Conservation (phyloP, 1,284 basidiomycete species). For the Fistulinella cinereoalba region DNA sequence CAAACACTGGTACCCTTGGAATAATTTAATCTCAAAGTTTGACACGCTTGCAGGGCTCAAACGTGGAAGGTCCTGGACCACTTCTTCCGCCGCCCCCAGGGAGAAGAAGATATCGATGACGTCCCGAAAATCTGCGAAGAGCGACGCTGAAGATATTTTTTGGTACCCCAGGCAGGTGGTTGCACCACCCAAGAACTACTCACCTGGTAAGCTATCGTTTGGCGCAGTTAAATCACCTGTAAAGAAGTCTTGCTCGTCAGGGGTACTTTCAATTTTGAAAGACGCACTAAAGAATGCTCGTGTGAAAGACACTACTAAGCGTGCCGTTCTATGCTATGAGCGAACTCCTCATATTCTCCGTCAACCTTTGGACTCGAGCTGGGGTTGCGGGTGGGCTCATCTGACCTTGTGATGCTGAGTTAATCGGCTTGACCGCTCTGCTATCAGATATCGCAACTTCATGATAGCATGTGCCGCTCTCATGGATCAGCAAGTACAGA, state of each 20-base stretch:
- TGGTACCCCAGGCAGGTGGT: slow-evolving; percentile 53
- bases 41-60: slow-evolving; percentile 12
- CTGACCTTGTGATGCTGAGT: background rate
- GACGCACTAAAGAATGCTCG: slow-evolving; percentile 53
- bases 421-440: slow-evolving; percentile 1
- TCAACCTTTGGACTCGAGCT: slow-evolving; percentile 58
- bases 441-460: slow-evolving; percentile 80
- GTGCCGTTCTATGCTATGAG: slow-evolving; percentile 67
- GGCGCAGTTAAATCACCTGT: slow-evolving; percentile 1
- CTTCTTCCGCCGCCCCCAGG: background rate
- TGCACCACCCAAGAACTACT: slow-evolving; percentile 65
- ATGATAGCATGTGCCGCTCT: slow-evolving; percentile 77
- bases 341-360: slow-evolving; percentile 57
- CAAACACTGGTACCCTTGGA: slow-evolving; percentile 4
- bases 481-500: slow-evolving; percentile 59
- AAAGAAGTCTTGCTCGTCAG: slow-evolving; percentile 36
- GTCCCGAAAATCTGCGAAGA: slow-evolving; percentile 11
- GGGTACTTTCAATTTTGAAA: slow-evolving; percentile 64
- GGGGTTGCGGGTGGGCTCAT: slow-evolving; percentile 60
- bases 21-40: background rate
- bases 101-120: slow-evolving; percentile 6
- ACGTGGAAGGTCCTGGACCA: slow-evolving; percentile 4
- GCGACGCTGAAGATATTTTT: slow-evolving; percentile 47
- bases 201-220: slow-evolving; percentile 54
- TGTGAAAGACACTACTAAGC: slow-evolving; percentile 47